Evolutionary conservation across 805 yeast species (phyloP), one percentile per base, ranked within the genome.

Genomic region (Komagataella ulmi): DNA sequence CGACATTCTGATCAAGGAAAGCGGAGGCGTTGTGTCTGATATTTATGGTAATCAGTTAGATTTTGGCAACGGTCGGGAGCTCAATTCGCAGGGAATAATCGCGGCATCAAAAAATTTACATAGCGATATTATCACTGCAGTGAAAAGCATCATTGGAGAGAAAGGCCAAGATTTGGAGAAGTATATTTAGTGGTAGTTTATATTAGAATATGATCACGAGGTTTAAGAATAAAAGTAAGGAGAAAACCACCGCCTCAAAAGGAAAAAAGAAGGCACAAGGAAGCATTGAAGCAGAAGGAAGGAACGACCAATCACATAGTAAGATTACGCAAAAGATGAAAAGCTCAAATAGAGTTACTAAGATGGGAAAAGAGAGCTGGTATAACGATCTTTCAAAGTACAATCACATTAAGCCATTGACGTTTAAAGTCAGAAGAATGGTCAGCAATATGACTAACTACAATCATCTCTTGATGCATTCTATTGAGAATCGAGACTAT

Each of bases 11-110:
- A 82, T 95, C 48, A 74, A 77, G 43, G 99, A 95, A 66, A 85
- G 95, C 59, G 97, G 97, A 46, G 99, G 99, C 6, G 65, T 72
- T 49, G 98, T 93, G 10, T 80, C 91, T 14, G 99, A 93, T 62
- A 79, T 91, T 66, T 66, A 76, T 52, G 96, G 97, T 17, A 72
- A 71, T 10, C 72, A 74, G 21, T 75, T 93, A 53, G 82, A 91
- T 61, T 93, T 93, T 59, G 89, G 96, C 6, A 71, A 73, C 46
- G 99, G 99, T 6, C 80, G 97, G 62, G 79, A 80, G 44, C 75
- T 93, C 56, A 63, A 74, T 51, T 86, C 95, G 53, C 84, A 88
- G 67, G 99, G 99, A 48, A 90, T 93, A n/a, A 82, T 93, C 62
- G 99, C 98, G 7, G 83, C 93, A 6, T 69, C 76, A 50, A 65